phyloP scores from a whole-genome alignment of 2,329 filamentous ascomycete genomes.

The Trichophyton simii region DNA sequence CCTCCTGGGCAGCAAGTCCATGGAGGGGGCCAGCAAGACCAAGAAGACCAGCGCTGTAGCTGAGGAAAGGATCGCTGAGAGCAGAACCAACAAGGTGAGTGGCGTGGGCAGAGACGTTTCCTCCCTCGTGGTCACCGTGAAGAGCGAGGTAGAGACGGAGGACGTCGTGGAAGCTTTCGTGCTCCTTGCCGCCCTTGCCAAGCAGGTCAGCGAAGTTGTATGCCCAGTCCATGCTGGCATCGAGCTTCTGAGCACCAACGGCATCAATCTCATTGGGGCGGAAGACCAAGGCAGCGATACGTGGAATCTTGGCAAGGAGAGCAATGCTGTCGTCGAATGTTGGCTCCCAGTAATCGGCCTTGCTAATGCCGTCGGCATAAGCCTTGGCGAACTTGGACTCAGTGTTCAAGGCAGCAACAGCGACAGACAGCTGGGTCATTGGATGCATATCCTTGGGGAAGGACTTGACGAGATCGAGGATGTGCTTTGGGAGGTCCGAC shows the following conservation, averaged over 20 bases:
- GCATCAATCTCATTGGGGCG: conserved; percentile 67
- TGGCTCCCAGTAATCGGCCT: conserved; percentile 97
- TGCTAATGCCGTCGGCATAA: conserved; percentile 81
- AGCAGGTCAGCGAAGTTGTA: conserved; percentile 98
- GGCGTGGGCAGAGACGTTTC: conserved; percentile 90
- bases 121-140: conserved; percentile 95
- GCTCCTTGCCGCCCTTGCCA: conserved; percentile 69
- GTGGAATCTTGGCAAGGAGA: conserved; percentile 88
- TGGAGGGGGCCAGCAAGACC: conserved; percentile 90
- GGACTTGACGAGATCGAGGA: conserved; percentile 74
- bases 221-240: conserved; percentile 84
- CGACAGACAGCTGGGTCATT: conserved; percentile 96
- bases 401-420: conserved; percentile 90
- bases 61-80: conserved; percentile 86
- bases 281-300: conserved; percentile 95
- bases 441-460: conserved; percentile 88
- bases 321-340: conserved; percentile 93
- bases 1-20: conserved; percentile 89
- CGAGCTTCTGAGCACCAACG: conserved; percentile 61
- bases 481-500: conserved; percentile 66
- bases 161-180: conserved; percentile 90
- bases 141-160: conserved; percentile 88
- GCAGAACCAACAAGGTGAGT: conserved; percentile 93
- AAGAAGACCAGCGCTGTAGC: conserved; percentile 89
- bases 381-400: conserved; percentile 86